Base-by-base conservation (phyloP, 192 early-diverging fungal species). In the Mortierella hygrophila region DNA sequence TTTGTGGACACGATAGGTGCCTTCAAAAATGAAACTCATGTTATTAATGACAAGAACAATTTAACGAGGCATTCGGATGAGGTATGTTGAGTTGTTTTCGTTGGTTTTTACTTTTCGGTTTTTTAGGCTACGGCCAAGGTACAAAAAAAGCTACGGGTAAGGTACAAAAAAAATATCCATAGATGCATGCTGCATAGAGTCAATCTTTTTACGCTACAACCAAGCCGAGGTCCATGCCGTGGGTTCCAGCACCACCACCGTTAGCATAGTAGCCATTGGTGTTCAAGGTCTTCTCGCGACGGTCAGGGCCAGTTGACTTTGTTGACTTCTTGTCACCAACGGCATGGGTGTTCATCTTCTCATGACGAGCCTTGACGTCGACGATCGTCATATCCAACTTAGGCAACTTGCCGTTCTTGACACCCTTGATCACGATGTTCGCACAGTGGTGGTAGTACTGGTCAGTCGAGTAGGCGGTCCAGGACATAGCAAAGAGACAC, bases 401-500 rank as follows among this genome's bases (percentile, higher is more conserved):
- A 1, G 77, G 77, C 49, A 79, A 29, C 44, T 46, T 46, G 41
- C 44, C 76, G 11, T 41, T 72, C 69, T 79, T 72, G 35, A 41
- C 44, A 16, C 91, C 91, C 18, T 77, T 77, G 80, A 94, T 90
- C 29, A 88, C 86, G 20, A 95, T 82, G 82, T 94, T 92, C 38
- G 92, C 94, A 74, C 93, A 94, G 87, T 94, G 92, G 90, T 92
- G 93, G 88, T 95, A 95, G 75, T 91, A 94, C 88, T 95, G 94
- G 75, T 94, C 91, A 80, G 92, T 93, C 8, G 93, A 93, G 15
- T 92, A 82, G 35, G 94, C 93, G n/a, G 94, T 95, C 95, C 95
- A 95, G 16, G 92, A 81, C 92, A 93, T 94, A 10, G 83, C 72
- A 55, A 86, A 85, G 32, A 88, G 42, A 75, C 87, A 88, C 79